These are phyloP conservation scores for Pythium volutum DNA, from an alignment of 352 stramenopile species.

Conservation along the genomic window DNA sequence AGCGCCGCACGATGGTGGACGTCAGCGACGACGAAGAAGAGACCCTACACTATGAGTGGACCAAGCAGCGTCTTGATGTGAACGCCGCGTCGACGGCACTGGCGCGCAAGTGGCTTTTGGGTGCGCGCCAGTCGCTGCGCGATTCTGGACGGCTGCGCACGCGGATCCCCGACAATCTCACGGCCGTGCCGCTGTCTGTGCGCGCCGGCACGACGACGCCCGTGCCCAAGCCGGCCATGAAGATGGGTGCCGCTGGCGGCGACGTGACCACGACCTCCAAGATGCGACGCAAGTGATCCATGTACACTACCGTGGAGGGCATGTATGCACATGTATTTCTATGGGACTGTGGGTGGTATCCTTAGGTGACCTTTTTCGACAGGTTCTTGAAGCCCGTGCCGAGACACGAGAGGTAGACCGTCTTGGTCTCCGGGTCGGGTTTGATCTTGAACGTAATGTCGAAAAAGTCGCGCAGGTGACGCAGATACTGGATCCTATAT, in stretches of 20 bases:
- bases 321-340: too few relatives aligned
- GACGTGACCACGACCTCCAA: slow-evolving; percentile 51
- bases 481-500: slow-evolving; percentile 82
- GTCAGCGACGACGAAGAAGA: slow-evolving; percentile 90
- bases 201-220: slow-evolving; percentile 48
- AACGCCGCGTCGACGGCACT: slow-evolving; percentile 82
- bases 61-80: slow-evolving; percentile 59
- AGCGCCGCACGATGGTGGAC: slow-evolving; percentile 54
- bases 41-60: slow-evolving; percentile 72
- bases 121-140: slow-evolving; percentile 57
- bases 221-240: slow-evolving; percentile 64
- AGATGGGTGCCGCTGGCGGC: slow-evolving; percentile 71
- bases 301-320: background rate
- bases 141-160: slow-evolving; percentile 38
- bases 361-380: slow-evolving; percentile 93
- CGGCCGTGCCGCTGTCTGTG: slow-evolving; percentile 49
- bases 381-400: slow-evolving; percentile 96
- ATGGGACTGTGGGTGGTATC: background rate
- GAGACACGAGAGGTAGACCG: slow-evolving; percentile 92
- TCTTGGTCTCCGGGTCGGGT: slow-evolving; percentile 83
- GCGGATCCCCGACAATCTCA: slow-evolving; percentile 50
- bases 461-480: slow-evolving; percentile 91
- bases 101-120: slow-evolving; percentile 77
- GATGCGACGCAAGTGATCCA: slow-evolving; percentile 60
- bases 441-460: slow-evolving; percentile 94